Conservation (phyloP, 2,329 filamentous ascomycete genomes). For the Fusarium illudens region DNA sequence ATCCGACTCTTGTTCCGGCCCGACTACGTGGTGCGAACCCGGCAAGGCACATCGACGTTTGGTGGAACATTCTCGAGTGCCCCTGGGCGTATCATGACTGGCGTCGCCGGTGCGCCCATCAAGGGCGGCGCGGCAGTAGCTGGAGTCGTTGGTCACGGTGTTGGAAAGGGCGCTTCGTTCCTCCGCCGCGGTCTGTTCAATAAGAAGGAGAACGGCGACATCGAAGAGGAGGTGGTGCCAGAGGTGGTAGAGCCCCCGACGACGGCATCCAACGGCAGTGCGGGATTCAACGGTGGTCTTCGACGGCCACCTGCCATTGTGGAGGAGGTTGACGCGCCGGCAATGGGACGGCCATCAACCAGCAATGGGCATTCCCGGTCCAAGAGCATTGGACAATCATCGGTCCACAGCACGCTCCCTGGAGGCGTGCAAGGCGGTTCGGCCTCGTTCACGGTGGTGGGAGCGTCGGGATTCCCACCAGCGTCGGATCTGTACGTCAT, state of each 20-base stretch:
- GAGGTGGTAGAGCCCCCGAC: constrained; percentile 54
- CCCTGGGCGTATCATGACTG: constrained; percentile 86
- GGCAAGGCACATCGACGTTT: constrained; percentile 93
- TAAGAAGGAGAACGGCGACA: constrained; percentile 71
- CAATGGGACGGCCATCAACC: constrained; percentile 34
- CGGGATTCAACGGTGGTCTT: constrained; percentile 49
- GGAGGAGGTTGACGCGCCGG: constrained; percentile 41
- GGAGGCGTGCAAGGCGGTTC: constrained; percentile 72
- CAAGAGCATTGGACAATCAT: constrained; percentile 70
- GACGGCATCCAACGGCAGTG: constrained; percentile 45
- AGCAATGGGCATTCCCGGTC: constrained; percentile 58
- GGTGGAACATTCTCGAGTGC: constrained; percentile 85
- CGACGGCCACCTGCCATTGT: constrained; percentile 53
- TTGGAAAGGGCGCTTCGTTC: constrained; percentile 91
- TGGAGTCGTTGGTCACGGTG: constrained; percentile 75
- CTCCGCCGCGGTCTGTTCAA: constrained; percentile 84
- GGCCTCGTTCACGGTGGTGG: constrained; percentile 81
- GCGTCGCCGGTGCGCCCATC: constrained; percentile 85
- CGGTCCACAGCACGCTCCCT: constrained; percentile 70
- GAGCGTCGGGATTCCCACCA: constrained; percentile 79
- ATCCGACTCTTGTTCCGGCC: constrained; percentile 92
- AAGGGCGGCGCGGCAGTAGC: constrained; percentile 87
- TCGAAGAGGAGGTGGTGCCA: constrained; percentile 54
- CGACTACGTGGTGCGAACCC: constrained; percentile 84
- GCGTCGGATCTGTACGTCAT: constrained; percentile 81